Conservation (phyloP, 306 rosid species). For the Rosa rugosa region DNA sequence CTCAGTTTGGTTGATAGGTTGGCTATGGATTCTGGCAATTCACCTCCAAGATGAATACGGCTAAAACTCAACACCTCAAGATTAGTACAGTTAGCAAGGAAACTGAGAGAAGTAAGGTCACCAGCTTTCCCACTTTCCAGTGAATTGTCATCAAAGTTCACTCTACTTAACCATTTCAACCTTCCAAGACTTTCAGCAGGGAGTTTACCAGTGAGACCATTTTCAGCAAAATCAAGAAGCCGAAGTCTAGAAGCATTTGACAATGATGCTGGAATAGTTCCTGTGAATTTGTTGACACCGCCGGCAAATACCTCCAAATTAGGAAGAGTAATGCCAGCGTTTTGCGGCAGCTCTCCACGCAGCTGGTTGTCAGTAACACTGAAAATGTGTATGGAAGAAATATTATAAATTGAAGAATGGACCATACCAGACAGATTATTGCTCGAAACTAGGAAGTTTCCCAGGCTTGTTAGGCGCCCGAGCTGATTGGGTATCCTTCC, state of each 20-base stretch:
- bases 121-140: slow-evolving; percentile 32
- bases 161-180: slow-evolving; percentile 16
- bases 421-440: slow-evolving; percentile 41
- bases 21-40: too few relatives aligned
- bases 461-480: slow-evolving; percentile 31
- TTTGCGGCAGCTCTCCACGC: slow-evolving; percentile 39
- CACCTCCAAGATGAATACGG: too few relatives aligned
- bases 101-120: slow-evolving; percentile 22
- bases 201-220: slow-evolving; percentile 32
- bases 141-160: slow-evolving; percentile 3
- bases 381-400: slow-evolving; percentile 34
- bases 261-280: slow-evolving; percentile 46
- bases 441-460: background rate
- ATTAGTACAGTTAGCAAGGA: slow-evolving; percentile 19
- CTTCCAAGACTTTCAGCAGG: slow-evolving; percentile 41
- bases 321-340: slow-evolving; percentile 47
- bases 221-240: slow-evolving; percentile 34
- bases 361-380: slow-evolving; percentile 32
- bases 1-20: too few relatives aligned
- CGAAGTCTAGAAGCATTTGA: slow-evolving; percentile 36
- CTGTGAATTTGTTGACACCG: slow-evolving; percentile 32
- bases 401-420: slow-evolving; percentile 40
- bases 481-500: slow-evolving; percentile 49
- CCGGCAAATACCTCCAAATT: slow-evolving; percentile 35
- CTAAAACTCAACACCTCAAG: too few relatives aligned